Conservation (phyloP, 139 green algal species). For the Pleodorina starrii region DNA sequence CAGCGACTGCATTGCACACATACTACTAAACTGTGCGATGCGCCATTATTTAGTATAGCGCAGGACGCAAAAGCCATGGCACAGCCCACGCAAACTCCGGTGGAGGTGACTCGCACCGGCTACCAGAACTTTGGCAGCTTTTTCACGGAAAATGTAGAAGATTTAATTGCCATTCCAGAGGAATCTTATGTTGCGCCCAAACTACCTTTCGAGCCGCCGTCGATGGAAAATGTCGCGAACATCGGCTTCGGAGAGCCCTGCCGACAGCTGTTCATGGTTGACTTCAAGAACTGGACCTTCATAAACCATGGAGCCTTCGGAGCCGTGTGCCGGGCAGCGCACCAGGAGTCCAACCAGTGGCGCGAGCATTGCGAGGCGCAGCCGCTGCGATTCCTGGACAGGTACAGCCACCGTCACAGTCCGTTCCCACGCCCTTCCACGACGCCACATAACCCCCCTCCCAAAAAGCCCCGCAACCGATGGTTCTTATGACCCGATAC, state of each 20-base stretch:
- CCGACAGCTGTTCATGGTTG: slow-evolving; percentile 70
- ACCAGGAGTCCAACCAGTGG: slow-evolving; percentile 67
- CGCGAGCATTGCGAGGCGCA: slow-evolving; percentile 75
- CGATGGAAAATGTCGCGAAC: background rate
- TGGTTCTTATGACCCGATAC: no score
- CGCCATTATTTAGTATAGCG: no score
- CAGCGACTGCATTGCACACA: no score
- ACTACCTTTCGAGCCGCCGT: slow-evolving; percentile 29
- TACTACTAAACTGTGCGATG: no score
- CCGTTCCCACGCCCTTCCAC: no score
- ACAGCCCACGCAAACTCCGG: background rate
- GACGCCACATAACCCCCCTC: no score
- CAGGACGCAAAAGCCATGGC: no score
- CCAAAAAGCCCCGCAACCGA: no score
- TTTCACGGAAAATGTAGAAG: slow-evolving; percentile 66
- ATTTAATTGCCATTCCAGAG: slow-evolving; percentile 53
- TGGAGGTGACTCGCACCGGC: slow-evolving; percentile 27
- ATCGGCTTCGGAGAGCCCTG: slow-evolving; percentile 50
- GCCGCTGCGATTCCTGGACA: slow-evolving; percentile 75
- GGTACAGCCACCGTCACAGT: no score
- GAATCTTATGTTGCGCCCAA: slow-evolving; percentile 39
- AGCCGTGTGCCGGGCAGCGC: slow-evolving; percentile 55
- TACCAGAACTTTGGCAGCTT: slow-evolving; percentile 77
- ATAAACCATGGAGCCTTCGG: slow-evolving; percentile 84
- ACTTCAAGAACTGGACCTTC: slow-evolving; percentile 72